Evolutionary conservation across 1,139 yeast species (phyloP).

Genomic region (Zygoascus hellenicus): DNA sequence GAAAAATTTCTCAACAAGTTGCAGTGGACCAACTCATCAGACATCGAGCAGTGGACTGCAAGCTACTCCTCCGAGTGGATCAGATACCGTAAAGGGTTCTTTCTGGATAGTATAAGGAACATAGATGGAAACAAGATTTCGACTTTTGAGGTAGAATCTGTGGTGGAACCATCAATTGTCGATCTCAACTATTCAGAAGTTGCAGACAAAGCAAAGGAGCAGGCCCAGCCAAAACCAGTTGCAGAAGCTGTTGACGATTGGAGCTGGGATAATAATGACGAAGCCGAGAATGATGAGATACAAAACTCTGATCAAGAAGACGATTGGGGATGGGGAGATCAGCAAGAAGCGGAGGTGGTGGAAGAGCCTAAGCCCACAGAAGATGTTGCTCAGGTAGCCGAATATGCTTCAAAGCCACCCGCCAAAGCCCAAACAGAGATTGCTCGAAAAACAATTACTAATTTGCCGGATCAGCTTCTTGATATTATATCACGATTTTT

Average conservation of each 20-base stretch:
- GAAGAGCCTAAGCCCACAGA: background rate
- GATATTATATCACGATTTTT: slow-evolving; percentile 12
- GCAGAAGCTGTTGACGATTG: slow-evolving; percentile 13
- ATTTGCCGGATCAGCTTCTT: slow-evolving; percentile 1
- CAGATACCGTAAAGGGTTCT: slow-evolving; percentile 18
- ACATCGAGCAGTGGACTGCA: slow-evolving; percentile 23
- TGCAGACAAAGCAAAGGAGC: background rate
- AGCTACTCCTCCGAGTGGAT: slow-evolving; percentile 26
- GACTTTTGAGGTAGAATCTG: background rate
- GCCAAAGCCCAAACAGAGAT: background rate
- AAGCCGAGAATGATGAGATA: slow-evolving; percentile 13
- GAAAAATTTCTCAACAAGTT: slow-evolving; percentile 20
- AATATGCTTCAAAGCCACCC: too few relatives aligned
- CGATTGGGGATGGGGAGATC: slow-evolving; percentile 32
- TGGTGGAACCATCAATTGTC: background rate
- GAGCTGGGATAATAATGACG: slow-evolving; percentile 25
- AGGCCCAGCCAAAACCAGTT: background rate
- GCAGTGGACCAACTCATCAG: slow-evolving; percentile 24
- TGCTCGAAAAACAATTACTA: slow-evolving; percentile 1
- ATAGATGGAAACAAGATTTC: background rate
- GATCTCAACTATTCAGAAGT: too few relatives aligned
- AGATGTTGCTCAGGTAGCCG: background rate
- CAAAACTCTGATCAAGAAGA: slow-evolving; percentile 18
- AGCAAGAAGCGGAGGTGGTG: slow-evolving; percentile 14
- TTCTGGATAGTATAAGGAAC: slow-evolving; percentile 20